phyloP scores from a whole-genome alignment of 1,284 basidiomycete genomes.

The Ustilago hordei region DNA sequence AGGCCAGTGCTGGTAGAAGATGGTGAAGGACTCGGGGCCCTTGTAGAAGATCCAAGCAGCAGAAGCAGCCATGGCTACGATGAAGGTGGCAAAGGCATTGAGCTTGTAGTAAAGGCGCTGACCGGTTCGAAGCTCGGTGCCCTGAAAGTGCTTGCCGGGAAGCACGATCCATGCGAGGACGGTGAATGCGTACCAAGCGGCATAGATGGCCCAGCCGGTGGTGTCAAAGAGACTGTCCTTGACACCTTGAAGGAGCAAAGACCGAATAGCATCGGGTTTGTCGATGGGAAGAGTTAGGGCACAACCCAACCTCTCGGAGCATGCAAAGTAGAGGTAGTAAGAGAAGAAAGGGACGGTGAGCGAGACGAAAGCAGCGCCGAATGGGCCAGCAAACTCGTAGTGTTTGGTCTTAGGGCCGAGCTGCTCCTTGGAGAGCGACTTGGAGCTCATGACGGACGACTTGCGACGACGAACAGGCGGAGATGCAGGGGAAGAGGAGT shows the following conservation, averaged over 20 bases:
- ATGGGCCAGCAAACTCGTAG: slow-evolving; percentile 88
- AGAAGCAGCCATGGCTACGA: slow-evolving; percentile 74
- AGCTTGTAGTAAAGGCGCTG: slow-evolving; percentile 86
- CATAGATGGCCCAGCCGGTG: slow-evolving; percentile 80
- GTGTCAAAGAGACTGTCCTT: slow-evolving; percentile 78
- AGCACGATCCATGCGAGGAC: slow-evolving; percentile 84
- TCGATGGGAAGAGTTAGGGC: slow-evolving; percentile 51
- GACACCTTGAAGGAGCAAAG: slow-evolving; percentile 41
- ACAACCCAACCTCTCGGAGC: slow-evolving; percentile 76
- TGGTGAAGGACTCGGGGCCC: slow-evolving; percentile 85
- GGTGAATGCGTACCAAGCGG: slow-evolving; percentile 89
- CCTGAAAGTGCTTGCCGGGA: slow-evolving; percentile 87
- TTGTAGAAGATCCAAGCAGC: slow-evolving; percentile 78
- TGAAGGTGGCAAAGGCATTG: slow-evolving; percentile 90
- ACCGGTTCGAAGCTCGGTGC: slow-evolving; percentile 82
- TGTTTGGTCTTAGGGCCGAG: slow-evolving; percentile 73
- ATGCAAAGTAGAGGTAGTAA: slow-evolving; percentile 86
- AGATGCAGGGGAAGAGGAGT: slow-evolving; percentile 18
- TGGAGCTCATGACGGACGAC: slow-evolving; percentile 43
- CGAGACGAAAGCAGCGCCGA: slow-evolving; percentile 81
- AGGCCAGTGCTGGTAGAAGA: slow-evolving; percentile 91
- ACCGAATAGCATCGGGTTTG: slow-evolving; percentile 38
- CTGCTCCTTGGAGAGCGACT: slow-evolving; percentile 50
- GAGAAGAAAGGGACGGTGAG: slow-evolving; percentile 79
- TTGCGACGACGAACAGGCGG: slow-evolving; percentile 35